A percentile compares a stretch with the other conserved stretches of the same genome.
Conservation (phyloP, 1,284 basidiomycete genomes). For the Fomitiporia mediterranea region DNA sequence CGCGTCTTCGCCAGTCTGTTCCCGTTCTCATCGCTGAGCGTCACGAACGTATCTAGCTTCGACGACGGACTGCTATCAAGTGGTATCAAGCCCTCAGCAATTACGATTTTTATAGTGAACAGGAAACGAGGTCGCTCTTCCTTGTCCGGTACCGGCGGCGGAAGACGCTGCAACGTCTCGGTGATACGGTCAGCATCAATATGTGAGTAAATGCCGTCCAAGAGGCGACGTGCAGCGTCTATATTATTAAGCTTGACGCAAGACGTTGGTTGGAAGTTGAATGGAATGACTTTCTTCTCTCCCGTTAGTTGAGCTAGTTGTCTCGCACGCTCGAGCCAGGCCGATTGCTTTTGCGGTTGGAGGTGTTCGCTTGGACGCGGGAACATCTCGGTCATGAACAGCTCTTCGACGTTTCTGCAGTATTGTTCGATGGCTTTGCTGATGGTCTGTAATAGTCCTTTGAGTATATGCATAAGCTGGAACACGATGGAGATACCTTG, state of each 20-base stretch:
- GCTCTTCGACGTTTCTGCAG: slow-evolving; percentile 79
- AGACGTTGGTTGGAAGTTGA: slow-evolving; percentile 90
- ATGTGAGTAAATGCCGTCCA: slow-evolving; percentile 92
- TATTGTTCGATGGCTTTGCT: slow-evolving; percentile 92
- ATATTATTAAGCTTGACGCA: slow-evolving; percentile 99
- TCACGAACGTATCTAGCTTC: slow-evolving; percentile 87
- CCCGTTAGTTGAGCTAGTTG: slow-evolving; percentile 67
- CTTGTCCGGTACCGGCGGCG: slow-evolving; percentile 69
- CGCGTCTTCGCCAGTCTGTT: slow-evolving; percentile 91
- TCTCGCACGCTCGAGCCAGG: slow-evolving; percentile 93
- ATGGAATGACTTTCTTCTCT: slow-evolving; percentile 89
- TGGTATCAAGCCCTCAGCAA: slow-evolving; percentile 79
- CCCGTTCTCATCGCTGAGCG: slow-evolving; percentile 89
- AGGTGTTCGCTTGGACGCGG: slow-evolving; percentile 72
- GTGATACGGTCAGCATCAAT: slow-evolving; percentile 89
- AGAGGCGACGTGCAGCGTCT: slow-evolving; percentile 82
- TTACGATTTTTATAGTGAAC: slow-evolving; percentile 91
- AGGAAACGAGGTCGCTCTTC: slow-evolving; percentile 65
- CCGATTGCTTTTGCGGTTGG: slow-evolving; percentile 81
- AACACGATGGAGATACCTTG: slow-evolving; percentile 50
- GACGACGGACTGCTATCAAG: slow-evolving; percentile 67
- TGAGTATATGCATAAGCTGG: background rate
- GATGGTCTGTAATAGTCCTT: slow-evolving; percentile 57
- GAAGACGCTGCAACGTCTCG: slow-evolving; percentile 52
- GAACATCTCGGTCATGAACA: slow-evolving; percentile 94